Conservation (phyloP, 2,329 filamentous ascomycete genomes). For the Cyphellophora europaea region DNA sequence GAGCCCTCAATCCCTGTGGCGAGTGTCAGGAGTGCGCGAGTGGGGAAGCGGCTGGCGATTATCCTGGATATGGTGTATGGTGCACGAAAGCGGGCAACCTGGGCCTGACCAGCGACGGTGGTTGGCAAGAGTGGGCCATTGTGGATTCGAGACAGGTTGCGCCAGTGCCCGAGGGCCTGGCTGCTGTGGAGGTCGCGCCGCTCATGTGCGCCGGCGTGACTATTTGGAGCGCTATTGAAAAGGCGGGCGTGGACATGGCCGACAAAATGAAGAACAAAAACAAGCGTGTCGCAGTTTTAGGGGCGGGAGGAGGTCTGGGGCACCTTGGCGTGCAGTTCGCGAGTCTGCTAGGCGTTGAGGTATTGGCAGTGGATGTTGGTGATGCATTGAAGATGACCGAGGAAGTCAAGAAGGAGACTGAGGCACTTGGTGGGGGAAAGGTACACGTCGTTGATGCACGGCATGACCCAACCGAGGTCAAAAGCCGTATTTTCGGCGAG, state of each 20-base stretch:
- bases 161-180: conserved; percentile 22
- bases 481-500: conserved; percentile 19
- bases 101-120: conserved; percentile 14
- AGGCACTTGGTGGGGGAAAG: conserved; percentile 9
- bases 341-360: conserved; percentile 27
- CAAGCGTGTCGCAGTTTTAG: conserved; percentile 28
- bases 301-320: conserved; percentile 25
- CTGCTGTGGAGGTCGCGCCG: conserved; percentile 28
- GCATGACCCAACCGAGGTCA: conserved; percentile 22
- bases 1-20: conserved; percentile 10
- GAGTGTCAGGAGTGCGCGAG: conserved; percentile 10
- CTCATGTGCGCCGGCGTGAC: conserved; percentile 37
- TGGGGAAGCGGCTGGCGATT: conserved; percentile 10
- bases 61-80: conserved; percentile 14
- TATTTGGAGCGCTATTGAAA: conserved; percentile 31
- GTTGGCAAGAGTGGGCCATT: conserved; percentile 19
- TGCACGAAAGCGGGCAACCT: conserved; percentile 10
- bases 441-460: conserved; percentile 30
- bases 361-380: conserved; percentile 26
- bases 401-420: conserved; percentile 18
- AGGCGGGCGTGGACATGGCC: conserved; percentile 10
- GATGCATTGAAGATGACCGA: conserved; percentile 14
- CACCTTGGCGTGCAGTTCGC: conserved; percentile 23
- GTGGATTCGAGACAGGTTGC: conserved; percentile 19
- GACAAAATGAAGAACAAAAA: conserved; percentile 16